Evolutionary conservation across 371 early-diverging fungal genomes (phyloP).

Genomic region (Mortierella sp.): DNA sequence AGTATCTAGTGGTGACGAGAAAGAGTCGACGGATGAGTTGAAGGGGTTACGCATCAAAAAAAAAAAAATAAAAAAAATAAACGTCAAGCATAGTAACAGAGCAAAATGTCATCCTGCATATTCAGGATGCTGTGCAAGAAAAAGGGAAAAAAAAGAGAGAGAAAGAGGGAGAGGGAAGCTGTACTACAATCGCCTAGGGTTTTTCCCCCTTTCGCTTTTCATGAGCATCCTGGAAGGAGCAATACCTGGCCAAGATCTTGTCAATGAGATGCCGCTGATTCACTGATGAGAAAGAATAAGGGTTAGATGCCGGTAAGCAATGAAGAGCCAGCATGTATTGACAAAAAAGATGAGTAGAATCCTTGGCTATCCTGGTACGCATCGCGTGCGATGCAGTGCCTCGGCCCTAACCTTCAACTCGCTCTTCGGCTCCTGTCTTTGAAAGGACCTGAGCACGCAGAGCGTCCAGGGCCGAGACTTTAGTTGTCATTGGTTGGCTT

Average conservation of each 20-base stretch:
- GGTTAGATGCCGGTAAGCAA: too few species aligned
- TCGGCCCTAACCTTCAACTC: constrained; percentile 63
- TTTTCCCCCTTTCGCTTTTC: not conserved
- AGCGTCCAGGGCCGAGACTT: constrained; percentile 52
- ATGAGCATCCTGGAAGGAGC: not conserved
- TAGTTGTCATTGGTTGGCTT: constrained; percentile 19
- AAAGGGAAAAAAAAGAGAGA: too few species aligned
- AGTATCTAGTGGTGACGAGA: constrained; percentile 56
- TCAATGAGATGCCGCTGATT: constrained; percentile 95
- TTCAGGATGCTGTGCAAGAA: too few species aligned
- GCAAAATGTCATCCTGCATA: too few species aligned
- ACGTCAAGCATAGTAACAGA: too few species aligned
- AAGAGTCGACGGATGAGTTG: not conserved
- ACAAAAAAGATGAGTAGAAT: not conserved
- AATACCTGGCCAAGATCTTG: constrained; percentile 87
- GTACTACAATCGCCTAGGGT: too few species aligned
- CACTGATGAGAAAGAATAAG: constrained; percentile 54
- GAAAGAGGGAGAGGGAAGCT: not conserved
- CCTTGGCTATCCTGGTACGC: not conserved
- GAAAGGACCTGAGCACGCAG: constrained; percentile 58
- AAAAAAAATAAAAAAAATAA: too few species aligned
- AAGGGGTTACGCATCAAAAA: not conserved
- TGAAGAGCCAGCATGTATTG: too few species aligned
- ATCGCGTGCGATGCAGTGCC: not conserved
- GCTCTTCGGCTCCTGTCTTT: constrained; percentile 63